Base-by-base conservation (phyloP, 345 rosid genomes). In the Bretschneidera sinensis region DNA sequence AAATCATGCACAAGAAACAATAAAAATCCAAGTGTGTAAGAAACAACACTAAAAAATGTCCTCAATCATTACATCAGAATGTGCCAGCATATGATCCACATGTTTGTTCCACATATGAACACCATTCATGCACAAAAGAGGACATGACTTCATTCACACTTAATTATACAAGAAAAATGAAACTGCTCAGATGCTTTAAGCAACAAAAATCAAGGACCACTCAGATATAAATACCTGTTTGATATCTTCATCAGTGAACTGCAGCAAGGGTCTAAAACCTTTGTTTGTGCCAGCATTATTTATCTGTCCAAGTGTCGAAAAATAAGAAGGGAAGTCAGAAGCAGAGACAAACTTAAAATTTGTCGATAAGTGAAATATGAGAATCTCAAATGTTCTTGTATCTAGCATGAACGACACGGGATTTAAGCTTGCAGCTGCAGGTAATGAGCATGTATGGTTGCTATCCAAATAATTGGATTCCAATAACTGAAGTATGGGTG, bases 211-310 rank as follows among this genome's bases (percentile, higher is more conserved):
- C 33, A 14, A 39, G 15, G 10, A 7, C 4, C 45, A 39, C 10
- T 7, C 11, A 39, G 11, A 39, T 5, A 7, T 39, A 39, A 39
- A 2, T 71, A 92, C 97, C 85, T 92, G 98, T 33, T 67, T 77
- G 63, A 92, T 81, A 69, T 92, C 98, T 67, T 81, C 96, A 78
- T 92, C 88, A 2, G 81, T 78, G 68, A 92, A 92, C 73, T 92
- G 88, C 45, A 89, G 79, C 78, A 89, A 34, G 0, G 97, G 98
- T 71, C 92, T 84, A 52, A 92, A 92, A 14, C 98, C 98, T 79
- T 92, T 92, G 65, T 87, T 92, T 18, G 90, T 84, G 72, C 97
- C 98, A 34, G 96, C 96, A 61, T 87, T 92, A 65, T 92, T 92
- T 75, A 92, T 92, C 94, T 92, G 83, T 31, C 49, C 24, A 55